A percentile compares a stretch with the other conserved stretches of the same genome.
These are phyloP conservation scores for Daldinia concentrica DNA, from an alignment of 495 filamentous ascomycete species.

Conservation along the genomic window DNA sequence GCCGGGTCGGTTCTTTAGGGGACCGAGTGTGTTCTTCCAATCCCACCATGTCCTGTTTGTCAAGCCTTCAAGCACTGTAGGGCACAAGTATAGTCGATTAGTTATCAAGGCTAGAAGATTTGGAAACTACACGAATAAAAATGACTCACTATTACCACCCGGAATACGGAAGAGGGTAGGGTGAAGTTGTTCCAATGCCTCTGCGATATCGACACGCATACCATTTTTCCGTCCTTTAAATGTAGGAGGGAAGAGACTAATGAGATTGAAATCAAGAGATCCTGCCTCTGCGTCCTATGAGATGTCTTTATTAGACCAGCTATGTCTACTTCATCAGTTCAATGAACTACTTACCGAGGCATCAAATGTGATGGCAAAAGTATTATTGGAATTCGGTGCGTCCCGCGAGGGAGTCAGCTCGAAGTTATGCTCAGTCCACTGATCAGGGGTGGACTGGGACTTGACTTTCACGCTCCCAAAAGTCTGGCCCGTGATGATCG, in stretches of 20 bases:
- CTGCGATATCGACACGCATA: constrained; percentile 66
- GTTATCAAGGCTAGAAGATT: background rate
- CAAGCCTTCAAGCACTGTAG: constrained; percentile 63
- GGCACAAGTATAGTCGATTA: background rate
- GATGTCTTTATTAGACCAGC: background rate
- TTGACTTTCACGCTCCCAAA: constrained; percentile 54
- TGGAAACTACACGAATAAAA: background rate
- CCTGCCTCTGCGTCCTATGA: constrained; percentile 51
- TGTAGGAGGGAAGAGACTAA: constrained; percentile 74
- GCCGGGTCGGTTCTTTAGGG: constrained; percentile 69
- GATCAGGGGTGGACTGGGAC: constrained; percentile 46
- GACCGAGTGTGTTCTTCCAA: constrained; percentile 75
- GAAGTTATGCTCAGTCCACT: constrained; percentile 63
- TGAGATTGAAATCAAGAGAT: constrained; percentile 69
- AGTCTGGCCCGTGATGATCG: constrained; percentile 55
- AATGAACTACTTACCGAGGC: constrained; percentile 43
- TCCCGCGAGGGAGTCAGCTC: constrained; percentile 50
- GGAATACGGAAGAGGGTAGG: constrained; percentile 70
- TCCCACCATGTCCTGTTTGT: constrained; percentile 65
- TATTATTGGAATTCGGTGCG: constrained; percentile 70
- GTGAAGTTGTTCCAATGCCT: constrained; percentile 62
- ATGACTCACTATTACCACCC: constrained; percentile 65
- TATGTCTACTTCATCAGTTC: background rate
- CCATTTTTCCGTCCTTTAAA: constrained; percentile 71
- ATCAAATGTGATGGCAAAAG: constrained; percentile 69